A percentile compares a stretch with the other conserved stretches of the same genome.
Conservation (phyloP, 257 asterid species). For the Primulina eburnea region DNA sequence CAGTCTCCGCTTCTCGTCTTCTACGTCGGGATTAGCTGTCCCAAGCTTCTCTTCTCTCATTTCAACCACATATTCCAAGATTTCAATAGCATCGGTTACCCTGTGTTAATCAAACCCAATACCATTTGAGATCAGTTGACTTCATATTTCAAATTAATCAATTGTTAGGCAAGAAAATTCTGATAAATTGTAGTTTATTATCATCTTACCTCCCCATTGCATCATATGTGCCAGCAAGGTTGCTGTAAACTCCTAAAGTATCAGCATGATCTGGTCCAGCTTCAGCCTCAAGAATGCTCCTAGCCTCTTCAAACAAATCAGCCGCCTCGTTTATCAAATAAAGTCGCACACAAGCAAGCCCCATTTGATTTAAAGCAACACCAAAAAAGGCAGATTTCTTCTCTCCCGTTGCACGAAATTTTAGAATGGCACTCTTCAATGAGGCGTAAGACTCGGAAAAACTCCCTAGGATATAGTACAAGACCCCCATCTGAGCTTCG, state of each 20-base stretch:
- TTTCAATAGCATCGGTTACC: conserved; percentile 73
- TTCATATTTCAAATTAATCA: not conserved
- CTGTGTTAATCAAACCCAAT: conserved; percentile 34
- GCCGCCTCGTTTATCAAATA: conserved; percentile 57
- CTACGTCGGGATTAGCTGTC: conserved; percentile 80
- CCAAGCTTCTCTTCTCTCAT: conserved; percentile 92
- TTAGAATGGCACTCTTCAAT: conserved; percentile 37
- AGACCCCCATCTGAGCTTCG: conserved; percentile 64
- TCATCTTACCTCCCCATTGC: conserved; percentile 86
- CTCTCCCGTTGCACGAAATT: conserved; percentile 46
- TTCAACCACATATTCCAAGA: conserved; percentile 77
- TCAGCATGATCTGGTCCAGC: conserved; percentile 58
- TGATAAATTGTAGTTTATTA: too few relatives aligned
- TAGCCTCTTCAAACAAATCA: conserved; percentile 57
- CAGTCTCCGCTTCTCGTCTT: conserved; percentile 73
- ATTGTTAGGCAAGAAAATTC: not conserved
- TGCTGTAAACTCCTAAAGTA: conserved; percentile 64
- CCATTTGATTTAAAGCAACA: conserved; percentile 59
- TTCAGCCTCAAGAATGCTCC: conserved; percentile 49
- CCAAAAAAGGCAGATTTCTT: conserved; percentile 59
- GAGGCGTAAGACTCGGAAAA: conserved; percentile 46
- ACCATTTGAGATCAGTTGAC: not conserved
- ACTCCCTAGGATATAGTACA: conserved; percentile 52
- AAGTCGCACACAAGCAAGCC: conserved; percentile 61
- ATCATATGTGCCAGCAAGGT: conserved; percentile 71